Evolutionary conservation across 1,284 basidiomycete species (phyloP), one percentile per base, ranked within the genome.

Genomic region (Austroboletus novae-zelandiae): DNA sequence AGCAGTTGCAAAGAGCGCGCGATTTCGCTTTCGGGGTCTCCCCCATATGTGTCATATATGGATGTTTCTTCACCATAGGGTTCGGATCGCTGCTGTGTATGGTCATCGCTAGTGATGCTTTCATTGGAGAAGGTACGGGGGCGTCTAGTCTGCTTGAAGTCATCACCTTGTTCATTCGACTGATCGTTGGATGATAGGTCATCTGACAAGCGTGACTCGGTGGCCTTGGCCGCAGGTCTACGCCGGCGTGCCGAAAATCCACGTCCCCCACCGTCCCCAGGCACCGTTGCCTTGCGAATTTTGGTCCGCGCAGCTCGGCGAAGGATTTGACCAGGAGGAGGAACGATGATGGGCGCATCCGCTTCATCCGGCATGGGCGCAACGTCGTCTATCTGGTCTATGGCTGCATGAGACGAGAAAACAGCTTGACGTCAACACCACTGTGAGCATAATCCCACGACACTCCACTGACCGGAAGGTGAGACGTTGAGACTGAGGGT

Each of bases 281-380:
- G 76, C 20, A 87, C 67, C 13, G 83, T 82, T n/a, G 86, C 77
- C 72, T 98, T 99, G 49, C 96, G 85, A 62, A 98, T 97, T 75
- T 94, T 95, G 4, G 96, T 99, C 18, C 95, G 84, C 9, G 93
- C 94, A 11, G 93, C 84, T 41, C 96, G 86, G 29, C 94, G 90
- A 13, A 99, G 77, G 60, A 95, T 94, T 67, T 89, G 88, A 13
- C 91, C 91, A 2, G 91, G 92, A 42, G 86, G 85, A 31, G 91
- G 91, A 6, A 94, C 83, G 52, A 97, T 89, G 60, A 97, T 89
- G 25, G 94, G 95, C 23, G 82, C 79, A 69, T 98, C 94, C 3
- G 86, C 87, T 61, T 92, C 91, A 58, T 92, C 88, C 14, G 74
- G 77, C 62, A 83, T 74, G 57, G 85, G 82, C 13, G 79, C 74